Percentiles rank a stretch among this genome's conserved stretches.
phyloP scores from a whole-genome alignment of 129 eudicot genomes.

The Glebionis coronaria region DNA sequence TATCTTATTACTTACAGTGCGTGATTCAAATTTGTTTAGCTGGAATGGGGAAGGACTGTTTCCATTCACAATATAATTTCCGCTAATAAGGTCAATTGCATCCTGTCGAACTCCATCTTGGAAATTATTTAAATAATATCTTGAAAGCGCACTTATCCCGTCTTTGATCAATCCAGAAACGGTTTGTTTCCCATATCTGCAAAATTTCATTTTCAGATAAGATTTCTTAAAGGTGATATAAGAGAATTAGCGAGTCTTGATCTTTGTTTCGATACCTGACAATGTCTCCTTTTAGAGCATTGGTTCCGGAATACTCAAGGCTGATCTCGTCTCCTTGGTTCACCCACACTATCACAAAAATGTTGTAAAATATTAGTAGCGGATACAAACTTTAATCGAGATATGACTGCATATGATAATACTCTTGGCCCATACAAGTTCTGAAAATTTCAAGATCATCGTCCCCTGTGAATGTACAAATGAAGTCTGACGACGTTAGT shows the following conservation, averaged over 20 bases:
- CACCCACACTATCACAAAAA: conserved; percentile 74
- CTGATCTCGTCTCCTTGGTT: conserved; percentile 96
- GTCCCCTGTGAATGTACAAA: conserved; percentile 52
- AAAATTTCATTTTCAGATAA: conserved; percentile 12
- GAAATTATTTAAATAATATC: conserved; percentile 88
- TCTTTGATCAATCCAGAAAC: conserved; percentile 75
- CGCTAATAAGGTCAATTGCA: conserved; percentile 92
- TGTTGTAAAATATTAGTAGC: conserved; percentile 3
- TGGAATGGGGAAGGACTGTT: conserved; percentile 62
- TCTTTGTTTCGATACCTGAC: conserved; percentile 52
- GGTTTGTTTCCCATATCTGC: conserved; percentile 94
- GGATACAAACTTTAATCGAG: neutral
- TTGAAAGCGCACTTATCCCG: conserved; percentile 87
- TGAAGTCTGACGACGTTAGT: conserved; percentile 49
- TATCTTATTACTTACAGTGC: conserved; percentile 51
- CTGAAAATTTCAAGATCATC: conserved; percentile 81
- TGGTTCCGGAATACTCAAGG: conserved; percentile 91
- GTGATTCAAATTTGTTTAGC: conserved; percentile 56
- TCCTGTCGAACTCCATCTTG: conserved; percentile 98
- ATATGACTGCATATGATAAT: conserved; percentile 11
- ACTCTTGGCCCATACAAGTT: conserved; percentile 47
- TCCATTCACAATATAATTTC: conserved; percentile 68
- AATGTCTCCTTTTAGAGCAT: conserved; percentile 93
- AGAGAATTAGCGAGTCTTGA: neutral
- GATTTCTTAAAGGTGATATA: neutral